Evolutionary conservation across 164 flowering plant species (phyloP).

Genomic region (Macadamia integrifolia): DNA sequence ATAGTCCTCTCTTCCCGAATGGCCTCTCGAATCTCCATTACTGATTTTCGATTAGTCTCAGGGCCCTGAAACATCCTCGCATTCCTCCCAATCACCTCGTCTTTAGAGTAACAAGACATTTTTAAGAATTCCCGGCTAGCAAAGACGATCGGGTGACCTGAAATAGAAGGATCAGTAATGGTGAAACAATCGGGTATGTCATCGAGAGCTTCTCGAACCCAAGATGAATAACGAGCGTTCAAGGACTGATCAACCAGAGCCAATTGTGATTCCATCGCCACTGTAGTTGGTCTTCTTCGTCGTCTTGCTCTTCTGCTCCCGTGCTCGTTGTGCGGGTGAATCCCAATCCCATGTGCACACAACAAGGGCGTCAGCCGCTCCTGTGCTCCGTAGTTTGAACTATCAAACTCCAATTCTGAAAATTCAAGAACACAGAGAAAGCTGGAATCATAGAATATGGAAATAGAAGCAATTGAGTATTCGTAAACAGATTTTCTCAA

Average conservation of each 20-base stretch:
- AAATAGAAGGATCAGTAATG: slow-evolving; percentile 77
- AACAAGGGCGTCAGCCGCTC: slow-evolving; percentile 7
- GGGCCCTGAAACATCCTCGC: slow-evolving; percentile 88
- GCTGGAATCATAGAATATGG: background rate
- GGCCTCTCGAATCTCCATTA: slow-evolving; percentile 76
- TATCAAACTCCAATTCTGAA: background rate
- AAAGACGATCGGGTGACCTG: slow-evolving; percentile 88
- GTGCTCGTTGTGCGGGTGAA: slow-evolving; percentile 7
- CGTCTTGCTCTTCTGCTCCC: slow-evolving; percentile 1
- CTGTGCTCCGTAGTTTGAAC: slow-evolving; percentile 15
- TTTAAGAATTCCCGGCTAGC: slow-evolving; percentile 79
- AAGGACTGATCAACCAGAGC: slow-evolving; percentile 51
- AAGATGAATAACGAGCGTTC: slow-evolving; percentile 40
- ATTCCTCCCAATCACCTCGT: slow-evolving; percentile 74
- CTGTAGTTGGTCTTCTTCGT: slow-evolving; percentile 1
- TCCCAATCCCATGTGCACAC: slow-evolving; percentile 44
- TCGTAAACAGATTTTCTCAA: background rate
- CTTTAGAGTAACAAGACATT: slow-evolving; percentile 64
- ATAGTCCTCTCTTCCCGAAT: slow-evolving; percentile 56
- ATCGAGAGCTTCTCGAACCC: slow-evolving; percentile 59
- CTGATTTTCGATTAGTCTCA: slow-evolving; percentile 53
- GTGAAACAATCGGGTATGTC: slow-evolving; percentile 65
- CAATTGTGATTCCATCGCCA: slow-evolving; percentile 44
- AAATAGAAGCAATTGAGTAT: background rate
- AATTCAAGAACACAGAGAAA: background rate